Conservation (phyloP, 1,284 basidiomycete genomes). For the Ustilago esculenta region DNA sequence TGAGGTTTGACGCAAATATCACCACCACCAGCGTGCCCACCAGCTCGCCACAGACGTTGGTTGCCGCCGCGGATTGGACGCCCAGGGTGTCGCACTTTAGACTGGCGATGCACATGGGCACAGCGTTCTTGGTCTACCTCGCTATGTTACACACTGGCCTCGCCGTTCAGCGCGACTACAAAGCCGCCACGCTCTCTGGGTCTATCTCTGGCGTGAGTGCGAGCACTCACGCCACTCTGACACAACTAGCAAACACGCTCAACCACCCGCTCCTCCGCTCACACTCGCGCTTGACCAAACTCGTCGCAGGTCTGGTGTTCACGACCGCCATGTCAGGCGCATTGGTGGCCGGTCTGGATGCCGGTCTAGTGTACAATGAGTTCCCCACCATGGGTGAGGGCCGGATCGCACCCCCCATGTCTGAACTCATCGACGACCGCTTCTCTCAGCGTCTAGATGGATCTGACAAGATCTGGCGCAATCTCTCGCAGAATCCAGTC, state of each 20-base stretch:
- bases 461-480: conserved; percentile 76
- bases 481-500: conserved; percentile 95
- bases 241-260: conserved; percentile 44
- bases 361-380: conserved; percentile 95
- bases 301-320: conserved; percentile 55
- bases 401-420: conserved; percentile 77
- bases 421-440: conserved; percentile 77
- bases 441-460: conserved; percentile 75
- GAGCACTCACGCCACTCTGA: neutral
- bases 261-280: conserved; percentile 39
- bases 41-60: conserved; percentile 19
- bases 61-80: conserved; percentile 56
- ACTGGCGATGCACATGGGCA: conserved; percentile 89
- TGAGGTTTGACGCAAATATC: conserved; percentile 2
- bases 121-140: conserved; percentile 88
- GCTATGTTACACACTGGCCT: conserved; percentile 89
- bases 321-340: conserved; percentile 90
- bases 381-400: conserved; percentile 96
- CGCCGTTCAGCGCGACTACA: conserved; percentile 79
- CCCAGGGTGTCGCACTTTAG: conserved; percentile 95
- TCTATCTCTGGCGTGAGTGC: conserved; percentile 40
- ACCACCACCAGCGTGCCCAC: conserved; percentile 15
- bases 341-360: conserved; percentile 96
- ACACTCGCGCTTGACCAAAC: conserved; percentile 46
- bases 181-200: conserved; percentile 71